Base-by-base conservation (phyloP, 306 rosid species). In the Hippophae rhamnoides region DNA sequence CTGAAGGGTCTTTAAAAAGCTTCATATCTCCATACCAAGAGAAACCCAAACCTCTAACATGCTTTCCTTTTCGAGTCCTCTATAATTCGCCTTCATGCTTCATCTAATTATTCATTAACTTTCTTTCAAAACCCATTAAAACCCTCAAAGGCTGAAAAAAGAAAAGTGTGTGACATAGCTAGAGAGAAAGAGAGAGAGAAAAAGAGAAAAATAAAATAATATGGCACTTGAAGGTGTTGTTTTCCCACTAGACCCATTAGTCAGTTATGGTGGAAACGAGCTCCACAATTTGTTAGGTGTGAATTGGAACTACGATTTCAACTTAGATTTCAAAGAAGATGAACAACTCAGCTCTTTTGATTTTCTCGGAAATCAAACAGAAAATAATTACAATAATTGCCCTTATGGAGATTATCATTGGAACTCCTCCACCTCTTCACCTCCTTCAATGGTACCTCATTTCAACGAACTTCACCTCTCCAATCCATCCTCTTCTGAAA, bases 151-250 rank as follows among this genome's bases (percentile, higher is more conserved):
- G 10, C 13, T 13, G 23, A 13, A 14, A 27, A 53, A 23, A 41
- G 23, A 18, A 18, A 18, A 18, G 43, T 13, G 38, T 2, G 38
- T 31, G 38, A 2, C 38, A 31, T 60, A 67, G 13, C 23, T 18
- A 61, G 58, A 60, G 64, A 71, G 26, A 58, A 57, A 57, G 63
- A 67, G 13, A 61, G 58, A 60, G 64, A 71, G 26, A 58, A 57
- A 57, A 65, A 62, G 3, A 58, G 13, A 52, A 49, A 48, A 49
- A 48, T 59, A 38, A 65, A 13, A 41, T 7, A 47, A 5, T 42
- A 90, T 93, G 99, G 94, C 97, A 5, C 78, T 93, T 1, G 97
- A 93, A 18, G 86, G 96, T 23, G 82, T 82, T 13, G 82, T 85
- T n/a, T 83, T 70, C 43, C 79, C 81, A 48, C 99, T 80, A 68